Conservation (phyloP, 73 alveolate species). For the Blepharisma stoltei region DNA sequence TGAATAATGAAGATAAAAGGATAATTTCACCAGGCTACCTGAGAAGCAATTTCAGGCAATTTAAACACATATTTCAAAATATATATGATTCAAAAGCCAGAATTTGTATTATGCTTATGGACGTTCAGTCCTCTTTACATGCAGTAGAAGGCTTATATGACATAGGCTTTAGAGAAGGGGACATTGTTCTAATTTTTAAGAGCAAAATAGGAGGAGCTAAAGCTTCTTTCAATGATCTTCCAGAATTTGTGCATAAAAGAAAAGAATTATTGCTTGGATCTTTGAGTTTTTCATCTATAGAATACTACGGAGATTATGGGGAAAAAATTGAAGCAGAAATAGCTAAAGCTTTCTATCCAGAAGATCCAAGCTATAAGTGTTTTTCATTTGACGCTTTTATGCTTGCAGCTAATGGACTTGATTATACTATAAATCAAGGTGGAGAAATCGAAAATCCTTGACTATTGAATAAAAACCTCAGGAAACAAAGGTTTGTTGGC, state of each 20-base stretch:
- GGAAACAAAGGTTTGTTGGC: constrained; percentile 4
- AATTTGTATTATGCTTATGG: not conserved
- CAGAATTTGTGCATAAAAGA: not conserved
- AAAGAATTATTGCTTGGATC: not conserved
- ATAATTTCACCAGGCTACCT: not conserved
- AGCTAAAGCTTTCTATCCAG: not conserved
- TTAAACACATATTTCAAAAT: not conserved
- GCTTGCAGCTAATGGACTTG: constrained; percentile 8
- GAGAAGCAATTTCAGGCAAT: not conserved
- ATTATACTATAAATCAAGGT: not conserved
- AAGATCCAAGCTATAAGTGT: not conserved
- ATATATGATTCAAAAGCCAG: not conserved
- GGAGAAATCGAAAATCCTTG: not conserved
- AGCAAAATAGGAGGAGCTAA: not conserved
- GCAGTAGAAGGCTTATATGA: constrained; percentile 16
- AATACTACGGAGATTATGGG: not conserved
- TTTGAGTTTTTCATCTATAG: not conserved
- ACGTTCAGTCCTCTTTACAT: not conserved
- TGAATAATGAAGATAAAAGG: not conserved
- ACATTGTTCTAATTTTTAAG: not conserved
- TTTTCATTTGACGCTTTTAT: constrained; percentile 6
- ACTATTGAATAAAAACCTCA: not conserved
- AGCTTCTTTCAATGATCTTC: not conserved
- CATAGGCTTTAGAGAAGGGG: not conserved
- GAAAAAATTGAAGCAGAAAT: not conserved